phyloP scores from a whole-genome alignment of 2,329 filamentous ascomycete species.

The Metarhizium album region DNA sequence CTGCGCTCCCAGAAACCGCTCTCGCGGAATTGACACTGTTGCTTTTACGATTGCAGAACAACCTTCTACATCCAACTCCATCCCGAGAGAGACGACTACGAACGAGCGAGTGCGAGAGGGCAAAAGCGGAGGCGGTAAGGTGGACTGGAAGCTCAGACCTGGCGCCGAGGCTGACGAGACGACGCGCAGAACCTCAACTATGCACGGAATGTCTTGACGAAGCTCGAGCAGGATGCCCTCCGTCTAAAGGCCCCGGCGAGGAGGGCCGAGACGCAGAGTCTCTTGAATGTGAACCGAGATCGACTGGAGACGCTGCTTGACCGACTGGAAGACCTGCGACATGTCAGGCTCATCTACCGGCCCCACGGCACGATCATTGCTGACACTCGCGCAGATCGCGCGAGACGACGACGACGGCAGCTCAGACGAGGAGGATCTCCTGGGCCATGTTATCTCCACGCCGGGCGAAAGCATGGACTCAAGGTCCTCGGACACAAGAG shows the following conservation, averaged over 20 bases:
- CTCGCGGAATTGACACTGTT: slow-evolving; percentile 49
- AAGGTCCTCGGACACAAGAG: slow-evolving; percentile 17
- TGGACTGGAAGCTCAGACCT: slow-evolving; percentile 14
- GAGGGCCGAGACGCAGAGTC: slow-evolving; percentile 49
- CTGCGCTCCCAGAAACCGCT: slow-evolving; percentile 17
- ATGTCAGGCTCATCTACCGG: slow-evolving; percentile 29
- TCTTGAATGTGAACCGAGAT: slow-evolving; percentile 55
- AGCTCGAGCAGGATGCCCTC: slow-evolving; percentile 57
- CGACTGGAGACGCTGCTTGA: slow-evolving; percentile 55
- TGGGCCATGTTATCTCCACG: slow-evolving; percentile 43
- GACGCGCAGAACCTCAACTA: slow-evolving; percentile 55
- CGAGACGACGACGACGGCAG: slow-evolving; percentile 30
- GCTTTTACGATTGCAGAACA: slow-evolving; percentile 54
- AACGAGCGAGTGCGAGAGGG: slow-evolving; percentile 54
- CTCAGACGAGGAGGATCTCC: slow-evolving; percentile 46
- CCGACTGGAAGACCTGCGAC: slow-evolving; percentile 55
- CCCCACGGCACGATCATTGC: slow-evolving; percentile 1
- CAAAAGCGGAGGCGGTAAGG: slow-evolving; percentile 30
- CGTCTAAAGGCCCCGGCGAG: slow-evolving; percentile 46
- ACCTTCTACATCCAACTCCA: slow-evolving; percentile 49
- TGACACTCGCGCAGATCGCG: slow-evolving; percentile 19
- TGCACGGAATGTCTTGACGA: slow-evolving; percentile 56
- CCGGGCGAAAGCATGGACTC: slow-evolving; percentile 42
- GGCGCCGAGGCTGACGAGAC: background rate
- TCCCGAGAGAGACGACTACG: slow-evolving; percentile 47